Percentiles rank a stretch among this genome's conserved stretches.
Evolutionary conservation across 192 early-diverging fungal genomes (phyloP).

Genomic region (Backusella westeae): DNA sequence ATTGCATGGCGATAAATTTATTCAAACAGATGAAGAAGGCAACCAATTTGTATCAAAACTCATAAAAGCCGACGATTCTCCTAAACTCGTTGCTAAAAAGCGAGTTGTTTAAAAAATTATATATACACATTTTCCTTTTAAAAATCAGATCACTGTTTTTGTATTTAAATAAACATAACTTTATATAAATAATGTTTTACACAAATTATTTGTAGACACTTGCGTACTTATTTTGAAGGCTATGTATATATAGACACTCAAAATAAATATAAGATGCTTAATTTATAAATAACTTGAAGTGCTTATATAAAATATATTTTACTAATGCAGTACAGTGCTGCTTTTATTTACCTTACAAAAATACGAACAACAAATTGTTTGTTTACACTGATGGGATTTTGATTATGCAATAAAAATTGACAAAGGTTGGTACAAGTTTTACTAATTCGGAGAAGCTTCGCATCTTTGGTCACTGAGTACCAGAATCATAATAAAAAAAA

Average conservation of each 20-base stretch:
- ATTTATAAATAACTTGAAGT: background rate
- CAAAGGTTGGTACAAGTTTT: background rate
- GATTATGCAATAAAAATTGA: background rate
- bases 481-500: background rate
- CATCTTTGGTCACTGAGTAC: background rate
- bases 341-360: background rate
- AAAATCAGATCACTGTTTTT: background rate
- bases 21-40: constrained; percentile 32
- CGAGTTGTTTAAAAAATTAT: background rate
- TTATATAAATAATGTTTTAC: background rate
- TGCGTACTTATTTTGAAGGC: background rate
- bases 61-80: constrained; percentile 23
- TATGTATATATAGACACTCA: background rate
- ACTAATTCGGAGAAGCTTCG: background rate
- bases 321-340: background rate
- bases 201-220: background rate
- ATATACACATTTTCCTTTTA: background rate
- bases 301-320: background rate
- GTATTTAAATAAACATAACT: background rate
- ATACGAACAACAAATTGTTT: background rate
- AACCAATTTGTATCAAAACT: constrained; percentile 31
- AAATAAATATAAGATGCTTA: background rate
- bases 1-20: constrained; percentile 24
- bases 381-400: background rate
- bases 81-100: background rate